A percentile compares a stretch with the other conserved stretches of the same genome.
phyloP scores from a whole-genome alignment of 306 rosid genomes.

The Corylus avellana region DNA sequence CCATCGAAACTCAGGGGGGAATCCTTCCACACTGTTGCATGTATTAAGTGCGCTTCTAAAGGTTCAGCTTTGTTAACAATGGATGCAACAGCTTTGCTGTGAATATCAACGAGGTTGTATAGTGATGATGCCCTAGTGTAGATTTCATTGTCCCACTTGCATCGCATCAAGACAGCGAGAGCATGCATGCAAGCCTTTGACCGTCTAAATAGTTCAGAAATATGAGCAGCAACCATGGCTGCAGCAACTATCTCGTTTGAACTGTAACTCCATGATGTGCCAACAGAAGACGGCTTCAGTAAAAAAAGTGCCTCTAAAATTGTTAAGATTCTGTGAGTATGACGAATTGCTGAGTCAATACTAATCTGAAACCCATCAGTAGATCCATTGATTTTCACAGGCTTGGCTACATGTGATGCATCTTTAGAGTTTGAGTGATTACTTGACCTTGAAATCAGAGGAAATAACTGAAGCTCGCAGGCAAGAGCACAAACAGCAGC shows the following conservation, averaged over 20 bases:
- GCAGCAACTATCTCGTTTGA: constrained; percentile 98
- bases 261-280: constrained; percentile 98
- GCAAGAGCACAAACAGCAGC: constrained; percentile 98
- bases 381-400: constrained; percentile 59
- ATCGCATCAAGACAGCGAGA: constrained; percentile 79
- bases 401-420: constrained; percentile 46
- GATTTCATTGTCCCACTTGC: constrained; percentile 93
- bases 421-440: constrained; percentile 49
- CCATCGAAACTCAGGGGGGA: constrained; percentile 41
- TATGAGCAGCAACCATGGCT: constrained; percentile 99
- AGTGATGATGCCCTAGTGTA: constrained; percentile 82
- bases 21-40: constrained; percentile 58
- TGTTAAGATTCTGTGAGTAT: constrained; percentile 85
- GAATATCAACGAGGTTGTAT: constrained; percentile 89
- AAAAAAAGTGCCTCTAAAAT: constrained; percentile 92
- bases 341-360: constrained; percentile 74
- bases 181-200: constrained; percentile 99
- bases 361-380: constrained; percentile 60
- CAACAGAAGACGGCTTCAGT: constrained; percentile 90
- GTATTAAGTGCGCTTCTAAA: constrained; percentile 76
- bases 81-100: constrained; percentile 89
- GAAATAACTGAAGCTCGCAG: constrained; percentile 92
- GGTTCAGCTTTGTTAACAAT: constrained; percentile 91
- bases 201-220: constrained; percentile 86
- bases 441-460: constrained; percentile 60